A percentile compares a stretch with the other conserved stretches of the same genome.
Evolutionary conservation across 768 basidiomycete species (phyloP).

Genomic region (Hygrophorus pudorinus): DNA sequence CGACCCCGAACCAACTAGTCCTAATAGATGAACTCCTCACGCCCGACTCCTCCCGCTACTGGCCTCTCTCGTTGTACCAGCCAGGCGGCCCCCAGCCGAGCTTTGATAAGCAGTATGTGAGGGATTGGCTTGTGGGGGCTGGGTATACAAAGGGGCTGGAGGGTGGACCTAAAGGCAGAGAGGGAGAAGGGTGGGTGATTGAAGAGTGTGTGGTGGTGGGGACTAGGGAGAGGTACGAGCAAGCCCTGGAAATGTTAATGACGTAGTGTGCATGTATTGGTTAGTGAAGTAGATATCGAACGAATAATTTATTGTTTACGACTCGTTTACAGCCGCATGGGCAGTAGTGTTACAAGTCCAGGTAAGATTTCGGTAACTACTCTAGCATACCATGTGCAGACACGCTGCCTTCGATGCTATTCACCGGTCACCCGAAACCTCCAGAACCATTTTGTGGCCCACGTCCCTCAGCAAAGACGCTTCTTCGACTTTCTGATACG

Average conservation of each 20-base stretch:
- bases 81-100: constrained; percentile 74
- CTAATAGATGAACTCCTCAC: constrained; percentile 96
- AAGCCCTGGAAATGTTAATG: constrained; percentile 56
- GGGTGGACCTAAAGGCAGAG: constrained; percentile 53
- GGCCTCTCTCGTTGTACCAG: constrained; percentile 70
- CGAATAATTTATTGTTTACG: too few relatives aligned
- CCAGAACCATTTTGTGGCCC: too few relatives aligned
- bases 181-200: constrained; percentile 71
- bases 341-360: too few relatives aligned
- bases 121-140: constrained; percentile 73
- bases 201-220: constrained; percentile 66
- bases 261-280: too few relatives aligned
- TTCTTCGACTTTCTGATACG: too few relatives aligned
- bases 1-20: constrained; percentile 44
- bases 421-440: too few relatives aligned
- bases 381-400: too few relatives aligned
- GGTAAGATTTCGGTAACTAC: too few relatives aligned
- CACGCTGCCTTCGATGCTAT: too few relatives aligned
- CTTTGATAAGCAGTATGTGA: constrained; percentile 94
- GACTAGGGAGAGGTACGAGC: constrained; percentile 70
- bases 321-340: too few relatives aligned
- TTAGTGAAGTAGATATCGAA: too few relatives aligned
- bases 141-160: constrained; percentile 80
- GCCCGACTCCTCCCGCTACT: constrained; percentile 95
- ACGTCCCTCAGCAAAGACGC: too few relatives aligned